These are phyloP conservation scores for Podospora comata DNA, from an alignment of 495 filamentous ascomycete species.

Conservation along the genomic window DNA sequence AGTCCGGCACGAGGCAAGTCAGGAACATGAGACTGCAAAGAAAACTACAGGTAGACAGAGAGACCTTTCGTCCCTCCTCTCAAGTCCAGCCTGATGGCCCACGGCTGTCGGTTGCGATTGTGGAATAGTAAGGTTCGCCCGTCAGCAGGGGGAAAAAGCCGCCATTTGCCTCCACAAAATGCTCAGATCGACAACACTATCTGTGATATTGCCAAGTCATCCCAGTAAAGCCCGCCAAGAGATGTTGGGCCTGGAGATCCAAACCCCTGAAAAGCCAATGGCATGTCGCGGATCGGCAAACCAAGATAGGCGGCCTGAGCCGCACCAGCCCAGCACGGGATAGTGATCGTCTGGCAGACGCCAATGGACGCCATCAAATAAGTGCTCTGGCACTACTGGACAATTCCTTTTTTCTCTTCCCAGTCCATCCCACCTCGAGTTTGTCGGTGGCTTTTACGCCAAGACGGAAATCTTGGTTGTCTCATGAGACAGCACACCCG, in stretches of 20 bases:
- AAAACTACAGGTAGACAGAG: neutral
- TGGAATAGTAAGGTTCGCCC: neutral
- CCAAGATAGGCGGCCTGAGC: neutral
- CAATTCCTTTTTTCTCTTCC: neutral
- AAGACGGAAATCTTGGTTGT: slow-evolving; percentile 7
- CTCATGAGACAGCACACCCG: neutral
- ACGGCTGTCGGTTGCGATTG: neutral
- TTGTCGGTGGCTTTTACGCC: neutral
- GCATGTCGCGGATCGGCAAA: neutral
- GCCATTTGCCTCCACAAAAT: neutral
- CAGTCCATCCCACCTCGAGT: neutral
- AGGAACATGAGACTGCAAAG: neutral
- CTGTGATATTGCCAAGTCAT: slow-evolving; percentile 9
- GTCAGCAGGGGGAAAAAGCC: neutral
- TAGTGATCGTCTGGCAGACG: neutral
- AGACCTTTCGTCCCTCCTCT: neutral
- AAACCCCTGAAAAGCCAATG: neutral
- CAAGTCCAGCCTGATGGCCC: neutral
- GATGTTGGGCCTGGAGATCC: slow-evolving; percentile 3
- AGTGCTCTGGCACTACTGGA: neutral
- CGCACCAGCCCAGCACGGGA: neutral
- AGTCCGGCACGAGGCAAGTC: neutral
- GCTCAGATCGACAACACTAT: slow-evolving; percentile 3
- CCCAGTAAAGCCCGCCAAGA: slow-evolving; percentile 4
- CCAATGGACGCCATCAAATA: neutral